A percentile compares a stretch with the other conserved stretches of the same genome.
phyloP scores from a whole-genome alignment of 805 yeast species.

The Torulaspora indica region DNA sequence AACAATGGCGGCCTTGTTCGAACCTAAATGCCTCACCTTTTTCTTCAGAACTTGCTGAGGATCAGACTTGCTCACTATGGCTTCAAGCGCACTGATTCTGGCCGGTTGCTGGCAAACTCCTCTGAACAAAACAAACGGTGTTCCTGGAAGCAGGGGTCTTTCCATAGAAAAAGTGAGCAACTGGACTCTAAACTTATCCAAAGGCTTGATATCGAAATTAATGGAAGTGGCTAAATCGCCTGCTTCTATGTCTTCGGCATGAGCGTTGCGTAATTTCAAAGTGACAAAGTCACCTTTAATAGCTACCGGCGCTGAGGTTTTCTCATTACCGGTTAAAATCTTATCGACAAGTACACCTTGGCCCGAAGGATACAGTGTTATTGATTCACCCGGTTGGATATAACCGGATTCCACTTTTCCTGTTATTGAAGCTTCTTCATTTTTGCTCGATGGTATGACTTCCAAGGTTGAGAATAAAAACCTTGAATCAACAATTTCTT shows the following conservation, averaged over 20 bases:
- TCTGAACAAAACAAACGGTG: conserved; percentile 71
- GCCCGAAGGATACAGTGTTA: conserved; percentile 51
- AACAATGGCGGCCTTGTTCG: conserved; percentile 93
- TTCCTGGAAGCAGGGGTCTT: conserved; percentile 74
- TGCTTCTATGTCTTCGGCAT: conserved; percentile 46
- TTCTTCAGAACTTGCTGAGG: conserved; percentile 82
- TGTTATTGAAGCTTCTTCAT: conserved; percentile 44
- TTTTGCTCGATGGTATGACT: conserved; percentile 47
- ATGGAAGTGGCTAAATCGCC: conserved; percentile 62
- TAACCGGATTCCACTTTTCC: conserved; percentile 42
- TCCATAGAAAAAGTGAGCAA: conserved; percentile 59
- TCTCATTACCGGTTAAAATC: conserved; percentile 26
- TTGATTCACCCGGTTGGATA: conserved; percentile 64
- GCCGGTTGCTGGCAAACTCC: conserved; percentile 73
- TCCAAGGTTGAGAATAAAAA: conserved; percentile 64
- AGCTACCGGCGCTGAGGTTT: conserved; percentile 34
- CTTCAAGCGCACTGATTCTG: conserved; percentile 47
- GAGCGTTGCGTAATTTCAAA: conserved; percentile 38
- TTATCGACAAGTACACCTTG: conserved; percentile 38
- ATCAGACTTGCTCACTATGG: conserved; percentile 67
- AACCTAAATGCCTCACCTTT: conserved; percentile 90
- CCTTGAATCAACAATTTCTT: conserved; percentile 36
- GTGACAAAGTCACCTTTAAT: conserved; percentile 53
- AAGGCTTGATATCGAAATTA: conserved; percentile 44
- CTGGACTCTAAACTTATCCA: conserved; percentile 49